Conservation (phyloP, 2,329 filamentous ascomycete genomes). For the Penicillium nordicum region DNA sequence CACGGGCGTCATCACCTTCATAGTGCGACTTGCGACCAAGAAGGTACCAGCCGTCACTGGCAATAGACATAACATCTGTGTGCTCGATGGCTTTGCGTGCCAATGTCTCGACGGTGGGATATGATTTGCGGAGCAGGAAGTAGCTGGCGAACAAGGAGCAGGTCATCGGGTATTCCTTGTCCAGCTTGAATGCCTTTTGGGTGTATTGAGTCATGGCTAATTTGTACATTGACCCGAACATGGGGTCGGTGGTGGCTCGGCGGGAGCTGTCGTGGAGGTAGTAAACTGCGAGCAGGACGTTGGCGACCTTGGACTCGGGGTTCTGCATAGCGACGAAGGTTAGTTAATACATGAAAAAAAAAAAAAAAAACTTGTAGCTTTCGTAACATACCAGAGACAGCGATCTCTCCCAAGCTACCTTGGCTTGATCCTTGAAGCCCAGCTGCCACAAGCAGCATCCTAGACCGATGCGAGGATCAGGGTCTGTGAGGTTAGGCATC, state of each 20-base stretch:
- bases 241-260: slow-evolving; percentile 75
- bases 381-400: slow-evolving; percentile 63
- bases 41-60: slow-evolving; percentile 96
- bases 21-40: slow-evolving; percentile 89
- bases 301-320: slow-evolving; percentile 81
- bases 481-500: slow-evolving; percentile 83
- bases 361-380: background rate
- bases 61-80: slow-evolving; percentile 93
- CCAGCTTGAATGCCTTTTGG: slow-evolving; percentile 87
- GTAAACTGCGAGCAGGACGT: slow-evolving; percentile 84
- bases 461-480: slow-evolving; percentile 92
- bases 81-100: slow-evolving; percentile 91
- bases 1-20: slow-evolving; percentile 68
- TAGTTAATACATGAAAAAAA: background rate
- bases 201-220: slow-evolving; percentile 93
- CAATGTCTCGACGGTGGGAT: slow-evolving; percentile 77
- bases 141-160: slow-evolving; percentile 88
- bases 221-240: slow-evolving; percentile 82
- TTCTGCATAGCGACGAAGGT: slow-evolving; percentile 42
- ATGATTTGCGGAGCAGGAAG: slow-evolving; percentile 78
- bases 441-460: slow-evolving; percentile 97
- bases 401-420: slow-evolving; percentile 81
- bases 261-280: slow-evolving; percentile 84
- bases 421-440: slow-evolving; percentile 89
- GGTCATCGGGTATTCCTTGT: slow-evolving; percentile 85